A percentile compares a stretch with the other conserved stretches of the same genome.
Evolutionary conservation across 2,329 filamentous ascomycete species (phyloP).

Genomic region (Didymella segeticola): DNA sequence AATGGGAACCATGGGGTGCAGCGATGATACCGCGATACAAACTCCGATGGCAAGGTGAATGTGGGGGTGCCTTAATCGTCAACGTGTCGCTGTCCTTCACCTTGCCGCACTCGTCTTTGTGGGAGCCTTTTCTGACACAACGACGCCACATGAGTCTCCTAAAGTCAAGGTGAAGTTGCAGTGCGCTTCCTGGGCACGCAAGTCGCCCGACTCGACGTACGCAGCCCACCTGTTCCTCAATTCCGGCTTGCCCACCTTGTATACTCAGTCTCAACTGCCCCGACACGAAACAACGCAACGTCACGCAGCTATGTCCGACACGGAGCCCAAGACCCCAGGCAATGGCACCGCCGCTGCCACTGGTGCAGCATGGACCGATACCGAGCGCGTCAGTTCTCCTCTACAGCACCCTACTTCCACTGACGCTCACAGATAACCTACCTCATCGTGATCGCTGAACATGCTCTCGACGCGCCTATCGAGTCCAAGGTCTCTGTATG

Average conservation of each 20-base stretch:
- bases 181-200: background rate
- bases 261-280: background rate
- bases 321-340: slow-evolving; percentile 8
- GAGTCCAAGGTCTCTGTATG: slow-evolving; percentile 26
- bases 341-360: slow-evolving; percentile 22
- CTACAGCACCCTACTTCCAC: background rate
- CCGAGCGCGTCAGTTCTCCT: slow-evolving; percentile 21
- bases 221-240: background rate
- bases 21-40: background rate
- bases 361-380: slow-evolving; percentile 30
- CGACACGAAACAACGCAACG: background rate
- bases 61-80: background rate
- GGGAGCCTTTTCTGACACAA: background rate
- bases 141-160: background rate
- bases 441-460: slow-evolving; percentile 29
- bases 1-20: too few relatives aligned
- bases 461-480: slow-evolving; percentile 21
- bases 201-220: background rate
- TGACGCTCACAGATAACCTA: slow-evolving; percentile 27
- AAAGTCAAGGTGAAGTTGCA: slow-evolving; percentile 1
- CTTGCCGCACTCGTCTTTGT: background rate
- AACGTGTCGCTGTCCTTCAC: background rate
- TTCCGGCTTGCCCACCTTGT: background rate
- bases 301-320: slow-evolving; percentile 5
- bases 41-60: too few relatives aligned